Evolutionary conservation across 106 monocot species (phyloP).

Genomic region (Dioscorea zingiberensis): DNA sequence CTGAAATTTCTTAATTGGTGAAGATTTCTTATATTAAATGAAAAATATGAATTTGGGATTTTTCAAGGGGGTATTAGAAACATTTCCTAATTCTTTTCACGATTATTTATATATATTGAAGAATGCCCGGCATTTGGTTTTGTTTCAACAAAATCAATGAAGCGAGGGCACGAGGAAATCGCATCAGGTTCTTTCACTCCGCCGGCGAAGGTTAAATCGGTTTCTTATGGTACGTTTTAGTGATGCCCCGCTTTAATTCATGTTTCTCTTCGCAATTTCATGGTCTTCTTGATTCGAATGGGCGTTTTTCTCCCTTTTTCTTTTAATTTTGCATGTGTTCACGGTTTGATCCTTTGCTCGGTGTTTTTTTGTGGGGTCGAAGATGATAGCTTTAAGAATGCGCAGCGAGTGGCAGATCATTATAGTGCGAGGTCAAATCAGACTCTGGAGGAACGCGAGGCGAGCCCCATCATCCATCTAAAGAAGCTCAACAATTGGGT

Average conservation of each 20-base stretch:
- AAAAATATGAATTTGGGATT: no score
- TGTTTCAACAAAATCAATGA: slow-evolving; percentile 25
- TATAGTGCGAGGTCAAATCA: slow-evolving; percentile 95
- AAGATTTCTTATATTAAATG: no score
- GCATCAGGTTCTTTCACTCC: slow-evolving; percentile 35
- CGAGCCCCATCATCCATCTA: slow-evolving; percentile 96
- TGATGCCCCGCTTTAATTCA: no score
- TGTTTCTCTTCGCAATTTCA: not conserved
- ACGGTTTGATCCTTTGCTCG: not conserved
- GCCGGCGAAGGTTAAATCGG: slow-evolving; percentile 12
- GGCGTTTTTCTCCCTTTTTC: not conserved
- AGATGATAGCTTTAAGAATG: slow-evolving; percentile 57
- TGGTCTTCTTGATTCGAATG: not conserved
- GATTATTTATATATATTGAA: no score
- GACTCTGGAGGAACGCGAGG: slow-evolving; percentile 90
- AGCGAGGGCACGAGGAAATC: slow-evolving; percentile 49
- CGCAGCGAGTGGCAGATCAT: slow-evolving; percentile 80
- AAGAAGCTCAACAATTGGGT: slow-evolving; percentile 99
- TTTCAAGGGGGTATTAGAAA: no score
- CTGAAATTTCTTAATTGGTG: no score
- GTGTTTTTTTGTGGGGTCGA: slow-evolving; percentile 20
- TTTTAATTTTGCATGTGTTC: not conserved
- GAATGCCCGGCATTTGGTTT: no score
- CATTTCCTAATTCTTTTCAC: no score
- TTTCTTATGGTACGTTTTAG: slow-evolving; percentile 28